phyloP scores from a whole-genome alignment of 2,329 filamentous ascomycete species.

The Hypocreales sp. region DNA sequence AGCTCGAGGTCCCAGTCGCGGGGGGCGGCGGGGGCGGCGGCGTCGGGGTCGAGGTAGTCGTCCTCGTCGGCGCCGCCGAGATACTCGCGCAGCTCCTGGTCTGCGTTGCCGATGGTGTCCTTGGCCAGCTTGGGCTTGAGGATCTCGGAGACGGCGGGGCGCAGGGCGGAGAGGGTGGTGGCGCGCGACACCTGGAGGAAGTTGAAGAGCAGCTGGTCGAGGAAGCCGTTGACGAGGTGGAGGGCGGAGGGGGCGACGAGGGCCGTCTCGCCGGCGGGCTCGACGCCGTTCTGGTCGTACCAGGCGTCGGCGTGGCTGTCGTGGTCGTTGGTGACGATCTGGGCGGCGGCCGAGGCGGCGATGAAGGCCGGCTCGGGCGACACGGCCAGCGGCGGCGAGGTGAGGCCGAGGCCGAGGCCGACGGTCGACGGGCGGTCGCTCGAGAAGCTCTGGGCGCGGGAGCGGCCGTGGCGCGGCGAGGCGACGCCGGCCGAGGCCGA shows the following conservation, averaged over 20 bases:
- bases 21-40: slow-evolving; percentile 22
- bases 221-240: slow-evolving; percentile 72
- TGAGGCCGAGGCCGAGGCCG: slow-evolving; percentile 34
- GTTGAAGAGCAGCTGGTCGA: slow-evolving; percentile 86
- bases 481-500: slow-evolving; percentile 17
- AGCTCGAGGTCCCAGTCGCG: slow-evolving; percentile 78
- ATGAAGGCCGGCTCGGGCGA: slow-evolving; percentile 77
- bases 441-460: slow-evolving; percentile 48
- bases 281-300: slow-evolving; percentile 52
- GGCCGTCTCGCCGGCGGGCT: slow-evolving; percentile 51
- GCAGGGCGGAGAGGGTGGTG: slow-evolving; percentile 57
- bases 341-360: slow-evolving; percentile 71
- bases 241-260: slow-evolving; percentile 60
- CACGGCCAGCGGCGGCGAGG: slow-evolving; percentile 50
- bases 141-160: slow-evolving; percentile 72
- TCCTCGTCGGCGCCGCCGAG: slow-evolving; percentile 68
- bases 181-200: slow-evolving; percentile 70
- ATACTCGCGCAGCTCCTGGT: slow-evolving; percentile 79
- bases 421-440: slow-evolving; percentile 54
- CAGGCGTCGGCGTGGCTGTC: slow-evolving; percentile 57
- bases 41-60: slow-evolving; percentile 40
- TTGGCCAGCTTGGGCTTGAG: slow-evolving; percentile 79
- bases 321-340: slow-evolving; percentile 82
- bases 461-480: slow-evolving; percentile 21
- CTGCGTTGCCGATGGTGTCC: slow-evolving; percentile 67